Conservation (phyloP, 1,284 basidiomycete genomes). For the Termitomyces sp. region DNA sequence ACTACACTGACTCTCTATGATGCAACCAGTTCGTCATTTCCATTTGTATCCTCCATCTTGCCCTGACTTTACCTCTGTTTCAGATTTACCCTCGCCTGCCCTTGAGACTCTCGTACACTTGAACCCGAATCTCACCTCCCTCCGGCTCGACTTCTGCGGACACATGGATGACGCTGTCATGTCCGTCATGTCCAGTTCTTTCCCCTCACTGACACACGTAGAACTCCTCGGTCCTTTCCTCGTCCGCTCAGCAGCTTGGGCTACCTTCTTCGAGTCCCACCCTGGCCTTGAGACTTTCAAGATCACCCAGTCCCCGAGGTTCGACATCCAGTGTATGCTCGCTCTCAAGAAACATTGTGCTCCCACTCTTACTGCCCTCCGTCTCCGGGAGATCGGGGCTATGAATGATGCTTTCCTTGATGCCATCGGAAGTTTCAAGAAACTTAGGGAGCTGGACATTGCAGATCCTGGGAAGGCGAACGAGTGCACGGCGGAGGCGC, state of each 20-base stretch:
- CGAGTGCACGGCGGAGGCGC: slow-evolving; percentile 54
- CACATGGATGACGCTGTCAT: slow-evolving; percentile 73
- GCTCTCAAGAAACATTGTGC: slow-evolving; percentile 62
- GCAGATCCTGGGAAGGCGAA: slow-evolving; percentile 41
- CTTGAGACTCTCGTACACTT: slow-evolving; percentile 68
- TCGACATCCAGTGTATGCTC: slow-evolving; percentile 70
- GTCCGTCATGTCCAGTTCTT: slow-evolving; percentile 54
- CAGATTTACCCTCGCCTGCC: slow-evolving; percentile 67
- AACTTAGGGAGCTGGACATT: slow-evolving; percentile 57
- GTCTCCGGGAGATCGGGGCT: slow-evolving; percentile 77
- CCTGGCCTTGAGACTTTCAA: slow-evolving; percentile 66
- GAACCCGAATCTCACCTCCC: slow-evolving; percentile 73
- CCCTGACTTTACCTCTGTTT: not conserved
- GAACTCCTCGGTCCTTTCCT: slow-evolving; percentile 90
- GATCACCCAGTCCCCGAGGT: slow-evolving; percentile 84
- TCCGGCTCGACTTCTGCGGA: slow-evolving; percentile 87
- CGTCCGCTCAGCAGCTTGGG: slow-evolving; percentile 75
- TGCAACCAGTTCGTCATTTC: slow-evolving; percentile 69
- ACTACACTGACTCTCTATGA: slow-evolving; percentile 79
- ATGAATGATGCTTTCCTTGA: slow-evolving; percentile 55
- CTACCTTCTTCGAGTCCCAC: slow-evolving; percentile 65
- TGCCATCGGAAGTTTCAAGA: slow-evolving; percentile 3
- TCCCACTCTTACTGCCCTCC: slow-evolving; percentile 56
- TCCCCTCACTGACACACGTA: slow-evolving; percentile 66
- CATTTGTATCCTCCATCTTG: slow-evolving; percentile 8